Percentiles rank a stretch among this genome's conserved stretches.
phyloP scores from a whole-genome alignment of 1,284 basidiomycete species.

The Sanghuangporus baumii region DNA sequence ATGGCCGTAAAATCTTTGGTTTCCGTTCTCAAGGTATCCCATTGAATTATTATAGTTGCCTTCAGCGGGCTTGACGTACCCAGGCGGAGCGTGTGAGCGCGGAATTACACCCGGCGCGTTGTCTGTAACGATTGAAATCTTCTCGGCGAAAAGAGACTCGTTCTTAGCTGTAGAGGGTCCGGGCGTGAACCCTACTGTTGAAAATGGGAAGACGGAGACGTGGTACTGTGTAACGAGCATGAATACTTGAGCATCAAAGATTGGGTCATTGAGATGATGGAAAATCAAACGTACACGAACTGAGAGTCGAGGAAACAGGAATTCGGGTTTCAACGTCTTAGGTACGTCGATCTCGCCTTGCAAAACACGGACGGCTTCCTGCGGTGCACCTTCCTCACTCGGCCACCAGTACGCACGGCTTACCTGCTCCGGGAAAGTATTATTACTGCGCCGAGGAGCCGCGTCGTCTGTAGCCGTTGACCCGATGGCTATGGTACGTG shows the following conservation, averaged over 20 bases:
- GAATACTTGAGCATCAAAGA: not conserved
- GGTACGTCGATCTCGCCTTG: conserved; percentile 49
- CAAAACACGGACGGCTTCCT: conserved; percentile 27
- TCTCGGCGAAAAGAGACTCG: conserved; percentile 35
- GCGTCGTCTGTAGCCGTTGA: conserved; percentile 38
- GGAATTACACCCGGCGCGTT: conserved; percentile 36
- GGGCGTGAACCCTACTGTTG: conserved; percentile 39
- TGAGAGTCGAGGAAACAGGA: conserved; percentile 47
- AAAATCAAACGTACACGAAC: conserved; percentile 32
- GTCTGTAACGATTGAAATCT: conserved; percentile 38
- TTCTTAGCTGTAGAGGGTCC: conserved; percentile 18
- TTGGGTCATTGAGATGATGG: not conserved
- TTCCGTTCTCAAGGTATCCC: conserved; percentile 51
- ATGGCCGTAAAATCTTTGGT: conserved; percentile 36
- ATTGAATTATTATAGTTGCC: conserved; percentile 47
- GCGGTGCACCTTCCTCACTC: conserved; percentile 19
- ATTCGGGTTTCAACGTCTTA: conserved; percentile 43
- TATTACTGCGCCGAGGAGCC: conserved; percentile 37
- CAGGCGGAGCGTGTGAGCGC: conserved; percentile 49
- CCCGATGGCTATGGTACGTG: conserved; percentile 38
- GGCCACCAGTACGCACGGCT: conserved; percentile 47
- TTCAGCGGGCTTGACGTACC: conserved; percentile 37
- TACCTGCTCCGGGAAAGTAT: conserved; percentile 38
- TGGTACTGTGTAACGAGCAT: conserved; percentile 8
- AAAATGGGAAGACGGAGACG: conserved; percentile 24